Evolutionary conservation across 495 filamentous ascomycete species (phyloP).

Genomic region (Podospora pseudopauciseta): DNA sequence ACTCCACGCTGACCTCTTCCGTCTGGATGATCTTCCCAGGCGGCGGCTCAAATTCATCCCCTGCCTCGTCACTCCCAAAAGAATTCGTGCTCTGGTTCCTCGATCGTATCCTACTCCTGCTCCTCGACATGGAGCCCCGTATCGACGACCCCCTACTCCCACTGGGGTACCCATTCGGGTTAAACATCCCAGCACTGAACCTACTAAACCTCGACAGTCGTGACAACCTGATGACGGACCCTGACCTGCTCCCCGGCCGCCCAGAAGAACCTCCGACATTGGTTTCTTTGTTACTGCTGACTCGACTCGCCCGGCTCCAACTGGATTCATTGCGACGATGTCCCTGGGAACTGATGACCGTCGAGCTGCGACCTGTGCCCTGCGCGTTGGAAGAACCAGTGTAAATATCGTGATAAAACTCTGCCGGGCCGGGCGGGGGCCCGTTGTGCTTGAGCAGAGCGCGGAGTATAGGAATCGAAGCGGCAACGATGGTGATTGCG

Average conservation of each 20-base stretch:
- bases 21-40: conserved; percentile 28
- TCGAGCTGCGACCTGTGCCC: conserved; percentile 26
- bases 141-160: neutral
- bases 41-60: conserved; percentile 10
- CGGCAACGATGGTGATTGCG: conserved; percentile 34
- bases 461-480: conserved; percentile 32
- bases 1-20: conserved; percentile 27
- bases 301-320: neutral
- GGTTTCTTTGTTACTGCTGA: conserved; percentile 17
- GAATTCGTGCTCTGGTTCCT: conserved; percentile 5
- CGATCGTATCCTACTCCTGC: neutral
- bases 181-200: conserved; percentile 21
- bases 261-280: neutral
- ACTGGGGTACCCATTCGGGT: neutral
- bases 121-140: neutral
- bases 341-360: conserved; percentile 23
- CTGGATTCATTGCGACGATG: conserved; percentile 20
- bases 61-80: conserved; percentile 3
- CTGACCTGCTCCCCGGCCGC: neutral
- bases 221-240: conserved; percentile 13
- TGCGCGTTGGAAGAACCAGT: conserved; percentile 20
- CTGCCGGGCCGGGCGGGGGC: conserved; percentile 24
- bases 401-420: conserved; percentile 28
- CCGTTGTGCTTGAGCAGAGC: conserved; percentile 29
- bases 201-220: conserved; percentile 22